These are phyloP conservation scores for Suhomyces terraborum DNA, from an alignment of 1,139 yeast genomes.

Conservation along the genomic window DNA sequence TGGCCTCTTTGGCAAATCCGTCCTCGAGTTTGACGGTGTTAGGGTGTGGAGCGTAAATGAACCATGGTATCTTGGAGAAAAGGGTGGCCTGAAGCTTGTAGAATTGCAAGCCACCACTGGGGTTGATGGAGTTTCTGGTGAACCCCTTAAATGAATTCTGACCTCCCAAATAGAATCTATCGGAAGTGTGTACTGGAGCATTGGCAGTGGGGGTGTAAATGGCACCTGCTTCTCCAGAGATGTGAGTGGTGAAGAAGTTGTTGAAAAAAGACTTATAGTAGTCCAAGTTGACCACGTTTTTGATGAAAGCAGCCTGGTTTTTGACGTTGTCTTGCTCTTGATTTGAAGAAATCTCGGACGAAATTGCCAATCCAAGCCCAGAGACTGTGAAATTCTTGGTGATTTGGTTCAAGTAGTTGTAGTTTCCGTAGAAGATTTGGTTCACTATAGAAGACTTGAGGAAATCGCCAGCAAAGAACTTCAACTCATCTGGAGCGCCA, in stretches of 20 bases:
- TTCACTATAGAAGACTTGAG: slow-evolving; percentile 40
- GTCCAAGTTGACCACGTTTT: slow-evolving; percentile 29
- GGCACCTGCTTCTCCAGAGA: slow-evolving; percentile 40
- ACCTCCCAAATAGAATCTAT: slow-evolving; percentile 55
- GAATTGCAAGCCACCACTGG: slow-evolving; percentile 45
- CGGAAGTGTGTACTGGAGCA: slow-evolving; percentile 43
- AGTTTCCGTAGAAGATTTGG: slow-evolving; percentile 26
- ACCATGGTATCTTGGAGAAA: slow-evolving; percentile 40
- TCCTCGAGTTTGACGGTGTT: slow-evolving; percentile 19
- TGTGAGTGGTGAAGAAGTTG: slow-evolving; percentile 40
- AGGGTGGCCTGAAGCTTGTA: slow-evolving; percentile 39
- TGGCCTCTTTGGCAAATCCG: slow-evolving; percentile 25
- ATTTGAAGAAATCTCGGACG: slow-evolving; percentile 36
- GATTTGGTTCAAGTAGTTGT: slow-evolving; percentile 27
- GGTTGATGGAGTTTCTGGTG: slow-evolving; percentile 38
- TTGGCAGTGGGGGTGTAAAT: slow-evolving; percentile 26
- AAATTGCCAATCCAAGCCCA: slow-evolving; percentile 28
- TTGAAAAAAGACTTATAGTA: slow-evolving; percentile 41
- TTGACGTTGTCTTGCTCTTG: slow-evolving; percentile 31
- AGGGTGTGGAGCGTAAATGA: slow-evolving; percentile 26
- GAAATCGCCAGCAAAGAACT: slow-evolving; percentile 35
- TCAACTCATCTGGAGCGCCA: slow-evolving; percentile 37
- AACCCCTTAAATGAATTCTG: slow-evolving; percentile 42
- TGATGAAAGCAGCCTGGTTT: slow-evolving; percentile 31
- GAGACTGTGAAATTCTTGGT: slow-evolving; percentile 35